phyloP scores from a whole-genome alignment of 2,329 filamentous ascomycete genomes.

The Talaromyces sp. region DNA sequence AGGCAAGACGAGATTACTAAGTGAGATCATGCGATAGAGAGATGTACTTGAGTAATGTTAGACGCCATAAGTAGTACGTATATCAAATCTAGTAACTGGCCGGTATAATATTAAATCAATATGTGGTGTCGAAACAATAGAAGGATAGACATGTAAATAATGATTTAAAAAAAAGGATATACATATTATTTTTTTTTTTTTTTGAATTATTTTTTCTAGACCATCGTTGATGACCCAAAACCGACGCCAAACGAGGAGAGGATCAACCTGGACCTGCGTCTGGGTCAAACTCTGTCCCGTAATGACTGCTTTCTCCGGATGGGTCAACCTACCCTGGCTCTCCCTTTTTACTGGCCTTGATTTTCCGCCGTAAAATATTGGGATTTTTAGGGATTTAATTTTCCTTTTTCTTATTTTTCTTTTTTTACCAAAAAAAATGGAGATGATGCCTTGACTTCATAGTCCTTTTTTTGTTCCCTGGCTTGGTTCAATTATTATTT shows the following conservation, averaged over 20 bases:
- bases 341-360: slow-evolving; percentile 26
- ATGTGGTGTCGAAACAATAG: background rate
- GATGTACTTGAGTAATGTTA: no score
- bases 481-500: slow-evolving; percentile 21
- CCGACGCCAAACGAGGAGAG: slow-evolving; percentile 42
- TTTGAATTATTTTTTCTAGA: slow-evolving; percentile 16
- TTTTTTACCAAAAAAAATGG: slow-evolving; percentile 16
- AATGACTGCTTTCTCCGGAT: slow-evolving; percentile 36
- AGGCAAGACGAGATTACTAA: background rate
- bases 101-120: no score
- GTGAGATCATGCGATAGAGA: no score
- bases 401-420: background rate
- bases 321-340: slow-evolving; percentile 34
- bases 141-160: background rate
- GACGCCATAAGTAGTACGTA: background rate
- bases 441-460: slow-evolving; percentile 43
- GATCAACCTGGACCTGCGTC: slow-evolving; percentile 45
- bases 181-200: background rate
- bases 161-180: background rate
- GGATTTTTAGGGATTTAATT: background rate
- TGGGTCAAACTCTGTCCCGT: slow-evolving; percentile 41
- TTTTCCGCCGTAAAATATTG: slow-evolving; percentile 27
- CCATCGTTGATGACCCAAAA: slow-evolving; percentile 31
- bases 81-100: no score
- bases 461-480: slow-evolving; percentile 22